Percentiles rank a stretch among this genome's conserved stretches.
These are phyloP conservation scores for Gracilaria domingensis DNA, from an alignment of 23 red algal species.

Conservation along the genomic window DNA sequence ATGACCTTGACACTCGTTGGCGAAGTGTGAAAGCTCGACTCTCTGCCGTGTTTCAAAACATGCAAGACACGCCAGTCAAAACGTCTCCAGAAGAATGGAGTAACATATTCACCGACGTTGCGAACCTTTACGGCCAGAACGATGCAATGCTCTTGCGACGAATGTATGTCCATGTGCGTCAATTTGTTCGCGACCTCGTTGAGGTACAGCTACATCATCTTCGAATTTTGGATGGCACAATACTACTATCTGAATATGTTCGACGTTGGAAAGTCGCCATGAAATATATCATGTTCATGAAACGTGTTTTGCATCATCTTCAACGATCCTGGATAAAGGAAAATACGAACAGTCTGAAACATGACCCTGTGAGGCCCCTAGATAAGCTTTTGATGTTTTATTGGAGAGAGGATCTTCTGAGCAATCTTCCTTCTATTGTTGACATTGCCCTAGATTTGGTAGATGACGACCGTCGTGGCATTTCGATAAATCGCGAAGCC, in stretches of 20 bases:
- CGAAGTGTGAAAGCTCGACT: conserved; percentile 50
- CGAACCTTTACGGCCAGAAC: conserved; percentile 52
- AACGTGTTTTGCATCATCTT: conserved; percentile 70
- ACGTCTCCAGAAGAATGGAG: conserved; percentile 44
- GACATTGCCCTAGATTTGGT: conserved; percentile 39
- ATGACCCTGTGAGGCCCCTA: conserved; percentile 68
- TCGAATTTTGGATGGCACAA: conserved; percentile 17
- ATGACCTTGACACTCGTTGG: conserved; percentile 58
- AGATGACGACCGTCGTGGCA: conserved; percentile 53
- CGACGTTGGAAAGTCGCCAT: conserved; percentile 38
- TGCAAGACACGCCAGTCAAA: conserved; percentile 39
- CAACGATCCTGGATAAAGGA: conserved; percentile 71
- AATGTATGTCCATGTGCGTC: conserved; percentile 65
- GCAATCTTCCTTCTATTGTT: conserved; percentile 39
- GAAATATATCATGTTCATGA: conserved; percentile 52
- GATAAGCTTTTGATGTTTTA: conserved; percentile 80
- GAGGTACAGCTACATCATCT: conserved; percentile 30
- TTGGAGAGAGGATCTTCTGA: conserved; percentile 71
- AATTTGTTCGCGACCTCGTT: conserved; percentile 54
- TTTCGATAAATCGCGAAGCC: conserved; percentile 32
- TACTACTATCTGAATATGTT: conserved; percentile 52
- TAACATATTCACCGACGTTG: conserved; percentile 56
- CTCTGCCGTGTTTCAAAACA: conserved; percentile 5
- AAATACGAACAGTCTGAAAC: conserved; percentile 55
- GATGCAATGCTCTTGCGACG: conserved; percentile 51